phyloP scores from a whole-genome alignment of 1,284 basidiomycete species.

The Ceratobasidium sp. region DNA sequence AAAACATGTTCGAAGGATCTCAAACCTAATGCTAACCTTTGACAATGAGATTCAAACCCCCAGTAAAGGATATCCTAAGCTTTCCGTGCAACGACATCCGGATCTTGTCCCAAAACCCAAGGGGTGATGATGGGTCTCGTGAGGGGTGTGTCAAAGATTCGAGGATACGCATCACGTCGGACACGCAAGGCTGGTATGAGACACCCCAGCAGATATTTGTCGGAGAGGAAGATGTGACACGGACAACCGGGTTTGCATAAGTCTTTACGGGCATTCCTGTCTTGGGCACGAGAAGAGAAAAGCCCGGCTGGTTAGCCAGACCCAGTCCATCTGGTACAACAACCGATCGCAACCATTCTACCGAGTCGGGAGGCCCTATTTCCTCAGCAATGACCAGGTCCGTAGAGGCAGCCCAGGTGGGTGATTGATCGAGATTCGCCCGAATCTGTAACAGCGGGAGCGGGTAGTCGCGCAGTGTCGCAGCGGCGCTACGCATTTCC shows the following conservation, averaged over 20 bases:
- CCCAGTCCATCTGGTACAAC: conserved; percentile 66
- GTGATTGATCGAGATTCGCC: conserved; percentile 58
- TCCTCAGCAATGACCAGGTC: conserved; percentile 94
- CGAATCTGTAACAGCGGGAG: conserved; percentile 76
- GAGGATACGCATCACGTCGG: conserved; percentile 87
- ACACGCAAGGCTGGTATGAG: conserved; percentile 87
- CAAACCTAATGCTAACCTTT: conserved; percentile 72
- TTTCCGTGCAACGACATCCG: conserved; percentile 89
- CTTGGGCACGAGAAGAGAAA: conserved; percentile 83
- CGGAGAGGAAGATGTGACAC: conserved; percentile 73
- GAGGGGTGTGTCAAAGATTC: conserved; percentile 87
- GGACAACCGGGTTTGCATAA: conserved; percentile 84
- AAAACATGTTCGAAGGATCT: conserved; percentile 48
- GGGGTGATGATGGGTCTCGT: conserved; percentile 85
- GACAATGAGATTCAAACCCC: conserved; percentile 83
- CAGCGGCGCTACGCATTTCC: conserved; percentile 72
- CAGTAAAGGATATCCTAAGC: conserved; percentile 77
- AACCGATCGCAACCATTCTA: conserved; percentile 78
- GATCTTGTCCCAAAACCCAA: conserved; percentile 98
- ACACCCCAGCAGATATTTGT: conserved; percentile 92
- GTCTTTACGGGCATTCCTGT: conserved; percentile 96
- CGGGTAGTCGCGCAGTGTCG: conserved; percentile 86
- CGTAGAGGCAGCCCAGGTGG: conserved; percentile 77
- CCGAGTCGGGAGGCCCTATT: conserved; percentile 77
- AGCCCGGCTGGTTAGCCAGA: conserved; percentile 60